Evolutionary conservation across 2,329 filamentous ascomycete species (phyloP).

Genomic region (Alternaria postmessia): DNA sequence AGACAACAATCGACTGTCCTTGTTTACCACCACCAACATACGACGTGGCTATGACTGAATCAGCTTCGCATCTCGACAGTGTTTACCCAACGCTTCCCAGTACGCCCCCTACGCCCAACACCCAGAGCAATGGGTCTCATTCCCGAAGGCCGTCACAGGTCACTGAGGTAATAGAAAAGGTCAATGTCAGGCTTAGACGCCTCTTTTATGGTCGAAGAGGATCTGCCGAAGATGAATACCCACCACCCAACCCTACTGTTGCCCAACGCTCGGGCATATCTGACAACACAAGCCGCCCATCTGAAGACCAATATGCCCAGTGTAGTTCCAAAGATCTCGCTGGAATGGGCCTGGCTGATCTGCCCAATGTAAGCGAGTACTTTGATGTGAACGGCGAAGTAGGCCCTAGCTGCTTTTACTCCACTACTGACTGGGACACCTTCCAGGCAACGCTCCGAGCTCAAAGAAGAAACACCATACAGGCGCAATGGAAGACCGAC

Average conservation of each 20-base stretch:
- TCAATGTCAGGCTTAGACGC: slow-evolving; percentile 3
- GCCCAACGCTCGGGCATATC: slow-evolving; percentile 1
- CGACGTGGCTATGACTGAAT: slow-evolving; percentile 1
- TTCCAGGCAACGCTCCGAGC: slow-evolving; percentile 11
- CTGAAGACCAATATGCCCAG: not conserved
- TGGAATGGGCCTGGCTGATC: not conserved
- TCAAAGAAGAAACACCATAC: not conserved
- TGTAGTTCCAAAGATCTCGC: not conserved
- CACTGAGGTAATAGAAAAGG: slow-evolving; percentile 7
- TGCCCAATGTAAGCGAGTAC: slow-evolving; percentile 15
- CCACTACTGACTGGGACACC: slow-evolving; percentile 12
- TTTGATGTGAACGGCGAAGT: slow-evolving; percentile 10
- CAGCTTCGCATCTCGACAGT: slow-evolving; percentile 4
- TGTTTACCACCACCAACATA: not conserved
- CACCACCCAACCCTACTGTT: not conserved
- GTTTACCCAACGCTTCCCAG: slow-evolving; percentile 2
- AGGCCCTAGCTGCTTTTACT: slow-evolving; percentile 14
- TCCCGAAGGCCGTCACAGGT: slow-evolving; percentile 9
- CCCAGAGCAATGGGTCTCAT: not conserved
- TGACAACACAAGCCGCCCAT: not conserved
- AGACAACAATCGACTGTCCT: not conserved
- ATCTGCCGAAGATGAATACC: slow-evolving; percentile 1
- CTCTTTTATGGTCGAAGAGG: slow-evolving; percentile 12
- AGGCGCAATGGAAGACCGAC: not conserved
- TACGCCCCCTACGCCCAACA: slow-evolving; percentile 3